Conservation (phyloP, 345 rosid species). For the Lepidium sativum region DNA sequence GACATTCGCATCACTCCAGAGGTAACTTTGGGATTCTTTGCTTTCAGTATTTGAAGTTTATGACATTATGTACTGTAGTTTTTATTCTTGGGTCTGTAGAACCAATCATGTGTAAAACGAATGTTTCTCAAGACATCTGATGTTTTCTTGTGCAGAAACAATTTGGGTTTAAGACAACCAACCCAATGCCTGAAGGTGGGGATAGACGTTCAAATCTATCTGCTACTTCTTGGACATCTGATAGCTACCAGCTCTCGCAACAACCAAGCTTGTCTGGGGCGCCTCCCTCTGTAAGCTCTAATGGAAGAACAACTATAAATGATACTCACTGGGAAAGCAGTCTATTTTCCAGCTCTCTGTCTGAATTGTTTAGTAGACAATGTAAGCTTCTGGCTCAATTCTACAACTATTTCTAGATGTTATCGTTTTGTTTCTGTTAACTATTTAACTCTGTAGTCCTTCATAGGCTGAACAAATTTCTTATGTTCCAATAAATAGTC, state of each 20-base stretch:
- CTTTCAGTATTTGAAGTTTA: background rate
- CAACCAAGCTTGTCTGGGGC: conserved; percentile 36
- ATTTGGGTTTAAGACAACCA: conserved; percentile 51
- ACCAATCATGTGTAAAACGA: background rate
- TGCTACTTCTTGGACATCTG: conserved; percentile 33
- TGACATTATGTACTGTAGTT: background rate
- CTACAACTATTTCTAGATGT: background rate
- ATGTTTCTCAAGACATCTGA: background rate
- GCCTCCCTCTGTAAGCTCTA: conserved; percentile 24
- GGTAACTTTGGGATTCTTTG: conserved; percentile 28
- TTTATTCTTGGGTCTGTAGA: background rate
- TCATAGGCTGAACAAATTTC: background rate
- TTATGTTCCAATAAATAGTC: background rate
- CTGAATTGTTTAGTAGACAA: conserved; percentile 59
- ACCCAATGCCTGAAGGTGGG: conserved; percentile 41
- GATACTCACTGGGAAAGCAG: conserved; percentile 65
- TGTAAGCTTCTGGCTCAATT: conserved; percentile 31
- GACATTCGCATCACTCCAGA: conserved; percentile 40
- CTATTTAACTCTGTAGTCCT: background rate
- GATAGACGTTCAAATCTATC: conserved; percentile 30
- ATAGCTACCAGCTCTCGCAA: conserved; percentile 29
- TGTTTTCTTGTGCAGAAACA: conserved; percentile 49
- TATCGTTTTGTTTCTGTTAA: background rate
- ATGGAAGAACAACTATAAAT: conserved; percentile 31
- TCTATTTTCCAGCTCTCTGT: conserved; percentile 84